Percentiles rank a stretch among this genome's conserved stretches.
These are phyloP conservation scores for Lentinula sp. DNA, from an alignment of 768 basidiomycete species.

Conservation along the genomic window DNA sequence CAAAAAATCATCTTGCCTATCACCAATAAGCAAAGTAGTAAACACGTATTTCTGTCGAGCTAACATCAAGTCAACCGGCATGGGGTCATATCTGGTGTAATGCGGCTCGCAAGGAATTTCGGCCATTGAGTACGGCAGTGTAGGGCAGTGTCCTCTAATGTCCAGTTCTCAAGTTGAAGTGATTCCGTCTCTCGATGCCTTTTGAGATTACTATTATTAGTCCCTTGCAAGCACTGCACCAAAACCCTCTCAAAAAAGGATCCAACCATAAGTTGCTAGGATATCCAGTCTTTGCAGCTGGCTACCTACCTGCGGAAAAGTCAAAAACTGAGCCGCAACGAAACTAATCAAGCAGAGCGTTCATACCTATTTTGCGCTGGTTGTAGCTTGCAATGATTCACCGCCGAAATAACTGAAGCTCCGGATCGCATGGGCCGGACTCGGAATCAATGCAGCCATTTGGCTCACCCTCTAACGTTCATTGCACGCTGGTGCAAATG, in stretches of 20 bases:
- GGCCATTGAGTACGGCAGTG: not conserved
- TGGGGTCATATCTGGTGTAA: not conserved
- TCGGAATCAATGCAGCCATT: no score
- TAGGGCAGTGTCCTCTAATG: no score
- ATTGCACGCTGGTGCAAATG: not conserved
- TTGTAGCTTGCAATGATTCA: no score
- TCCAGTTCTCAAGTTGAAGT: not conserved
- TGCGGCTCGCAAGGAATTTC: not conserved
- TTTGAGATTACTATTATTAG: no score
- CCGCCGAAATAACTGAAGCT: no score
- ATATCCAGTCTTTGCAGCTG: not conserved
- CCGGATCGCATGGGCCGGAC: no score
- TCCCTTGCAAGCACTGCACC: not conserved
- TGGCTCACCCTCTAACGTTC: not conserved
- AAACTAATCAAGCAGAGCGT: no score
- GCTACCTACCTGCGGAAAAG: no score
- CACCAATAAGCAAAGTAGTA: not conserved
- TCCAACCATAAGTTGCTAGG: not conserved
- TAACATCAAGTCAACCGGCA: not conserved
- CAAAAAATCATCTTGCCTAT: not conserved
- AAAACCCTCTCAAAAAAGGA: not conserved
- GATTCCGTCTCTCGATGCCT: not conserved
- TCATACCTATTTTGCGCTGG: no score
- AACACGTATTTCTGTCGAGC: not conserved
- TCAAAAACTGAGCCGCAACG: no score